These are phyloP conservation scores for Maudiozyma saulgeensis DNA, from an alignment of 805 yeast genomes.

Conservation along the genomic window DNA sequence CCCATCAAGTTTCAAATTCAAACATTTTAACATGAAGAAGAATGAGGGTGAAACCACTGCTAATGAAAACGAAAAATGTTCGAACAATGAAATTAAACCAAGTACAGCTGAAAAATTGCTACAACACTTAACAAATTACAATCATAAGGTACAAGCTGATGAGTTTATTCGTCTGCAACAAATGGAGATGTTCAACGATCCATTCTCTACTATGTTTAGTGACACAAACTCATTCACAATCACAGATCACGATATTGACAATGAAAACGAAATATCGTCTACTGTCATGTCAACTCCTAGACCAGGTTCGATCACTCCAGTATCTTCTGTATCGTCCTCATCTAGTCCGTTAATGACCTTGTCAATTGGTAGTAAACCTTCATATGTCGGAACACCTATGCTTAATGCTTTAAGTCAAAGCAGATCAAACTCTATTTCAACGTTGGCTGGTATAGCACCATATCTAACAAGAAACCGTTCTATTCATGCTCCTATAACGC, in stretches of 20 bases:
- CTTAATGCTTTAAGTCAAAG: not conserved
- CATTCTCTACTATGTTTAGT: slow-evolving; percentile 1
- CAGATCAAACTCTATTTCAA: not conserved
- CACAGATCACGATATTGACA: not conserved
- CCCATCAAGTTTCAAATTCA: slow-evolving; percentile 28
- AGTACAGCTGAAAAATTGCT: slow-evolving; percentile 8
- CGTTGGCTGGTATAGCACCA: not conserved
- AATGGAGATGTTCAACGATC: slow-evolving; percentile 6
- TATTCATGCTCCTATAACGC: slow-evolving; percentile 15
- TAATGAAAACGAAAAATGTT: not conserved
- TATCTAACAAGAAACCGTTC: slow-evolving; percentile 12
- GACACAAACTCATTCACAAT: not conserved
- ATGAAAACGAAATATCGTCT: not conserved
- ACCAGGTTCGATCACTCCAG: slow-evolving; percentile 1
- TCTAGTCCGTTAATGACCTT: slow-evolving; percentile 1
- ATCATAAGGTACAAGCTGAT: slow-evolving; percentile 15
- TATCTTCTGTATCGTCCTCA: not conserved
- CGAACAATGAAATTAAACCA: not conserved
- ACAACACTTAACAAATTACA: slow-evolving; percentile 12
- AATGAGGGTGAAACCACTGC: not conserved
- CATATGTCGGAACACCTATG: not conserved
- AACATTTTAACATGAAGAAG: slow-evolving; percentile 14
- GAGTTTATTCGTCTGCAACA: slow-evolving; percentile 22
- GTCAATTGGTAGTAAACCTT: not conserved
- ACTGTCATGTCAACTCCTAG: slow-evolving; percentile 2